Base-by-base conservation (phyloP, 306 rosid genomes). In the Vigna angularis region DNA sequence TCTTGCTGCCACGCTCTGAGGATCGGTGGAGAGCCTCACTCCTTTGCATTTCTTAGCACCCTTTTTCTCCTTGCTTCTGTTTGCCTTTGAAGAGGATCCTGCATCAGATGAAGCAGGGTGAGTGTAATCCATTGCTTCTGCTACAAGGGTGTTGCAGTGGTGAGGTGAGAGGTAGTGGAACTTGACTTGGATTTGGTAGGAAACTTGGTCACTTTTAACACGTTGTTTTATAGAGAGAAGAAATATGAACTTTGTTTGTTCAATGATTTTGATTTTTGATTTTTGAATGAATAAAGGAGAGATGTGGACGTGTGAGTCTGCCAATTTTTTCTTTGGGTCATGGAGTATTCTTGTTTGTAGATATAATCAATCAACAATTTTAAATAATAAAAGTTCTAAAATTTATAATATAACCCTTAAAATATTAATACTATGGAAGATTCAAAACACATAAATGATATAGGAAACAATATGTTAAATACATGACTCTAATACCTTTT, bases 1-100 rank as follows among this genome's bases (percentile, higher is more conserved):
- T 28, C 98, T 82, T 0, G 98, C 98, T 0, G 98, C 98, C 47
- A 94, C 92, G 79, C 98, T 92, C 40, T 94, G 98, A 4, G 98
- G 97, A 61, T 94, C 97, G 1, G 95, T 94, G 0, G 98, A 94
- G 4, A 94, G 97, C 82, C 78, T 90, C 90, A 88, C 84, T 3
- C 82, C 85, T 24, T 83, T 86, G 75, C 34, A 78, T 53, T 84
- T 83, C 55, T 52, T 84, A 82, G 4, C 45, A 66, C 53, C 15
- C 51, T 85, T 85, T 16, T 38, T 66, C 71, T 42, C 53, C 32
- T 80, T 79, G 51, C 32, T 77, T 18, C 62, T 70, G 53, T 30
- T 63, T 45, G 80, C 15, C 47, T 47, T 84, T 0, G 91, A 85
- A 40, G 87, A 86, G 38, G 87, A 85, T 11, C 81, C 84, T 53